Conservation (phyloP, 2,329 filamentous ascomycete species). For the Curvularia hawaiiensis region DNA sequence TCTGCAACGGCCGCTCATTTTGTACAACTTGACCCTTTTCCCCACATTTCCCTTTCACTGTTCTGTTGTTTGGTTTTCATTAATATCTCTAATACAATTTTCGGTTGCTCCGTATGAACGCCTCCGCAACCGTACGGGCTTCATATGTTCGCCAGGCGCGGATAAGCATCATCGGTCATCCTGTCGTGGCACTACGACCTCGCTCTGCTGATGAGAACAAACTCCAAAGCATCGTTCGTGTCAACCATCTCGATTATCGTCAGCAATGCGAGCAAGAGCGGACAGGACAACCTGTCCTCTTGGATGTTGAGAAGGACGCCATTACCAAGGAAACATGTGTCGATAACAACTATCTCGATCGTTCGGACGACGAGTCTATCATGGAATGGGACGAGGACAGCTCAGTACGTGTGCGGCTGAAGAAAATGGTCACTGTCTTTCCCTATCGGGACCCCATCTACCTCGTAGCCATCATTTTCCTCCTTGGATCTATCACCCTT, state of each 20-base stretch:
- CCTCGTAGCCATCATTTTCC: slow-evolving; percentile 35
- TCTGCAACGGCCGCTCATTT: neutral
- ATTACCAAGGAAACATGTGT: slow-evolving; percentile 1
- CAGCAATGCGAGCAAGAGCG: slow-evolving; percentile 29
- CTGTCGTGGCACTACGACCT: slow-evolving; percentile 8
- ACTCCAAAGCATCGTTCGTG: slow-evolving; percentile 23
- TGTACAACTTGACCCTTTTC: neutral
- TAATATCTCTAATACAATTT: slow-evolving; percentile 1
- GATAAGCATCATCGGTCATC: slow-evolving; percentile 22
- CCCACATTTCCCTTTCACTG: neutral
- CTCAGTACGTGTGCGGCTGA: slow-evolving; percentile 9
- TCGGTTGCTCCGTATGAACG: slow-evolving; percentile 29
- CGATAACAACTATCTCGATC: slow-evolving; percentile 1
- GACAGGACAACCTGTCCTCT: neutral
- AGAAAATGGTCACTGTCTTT: slow-evolving; percentile 29
- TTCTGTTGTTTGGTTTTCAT: neutral
- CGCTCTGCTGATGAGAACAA: slow-evolving; percentile 26
- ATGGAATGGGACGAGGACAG: slow-evolving; percentile 8
- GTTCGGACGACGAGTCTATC: neutral
- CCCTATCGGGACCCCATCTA: slow-evolving; percentile 37
- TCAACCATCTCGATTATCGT: slow-evolving; percentile 31
- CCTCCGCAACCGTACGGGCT: slow-evolving; percentile 36
- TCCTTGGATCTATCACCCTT: slow-evolving; percentile 30
- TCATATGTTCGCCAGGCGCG: slow-evolving; percentile 34
- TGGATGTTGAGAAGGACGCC: slow-evolving; percentile 9